Conservation (phyloP, 2,329 filamentous ascomycete genomes). For the Aspergillus spinulosporus region DNA sequence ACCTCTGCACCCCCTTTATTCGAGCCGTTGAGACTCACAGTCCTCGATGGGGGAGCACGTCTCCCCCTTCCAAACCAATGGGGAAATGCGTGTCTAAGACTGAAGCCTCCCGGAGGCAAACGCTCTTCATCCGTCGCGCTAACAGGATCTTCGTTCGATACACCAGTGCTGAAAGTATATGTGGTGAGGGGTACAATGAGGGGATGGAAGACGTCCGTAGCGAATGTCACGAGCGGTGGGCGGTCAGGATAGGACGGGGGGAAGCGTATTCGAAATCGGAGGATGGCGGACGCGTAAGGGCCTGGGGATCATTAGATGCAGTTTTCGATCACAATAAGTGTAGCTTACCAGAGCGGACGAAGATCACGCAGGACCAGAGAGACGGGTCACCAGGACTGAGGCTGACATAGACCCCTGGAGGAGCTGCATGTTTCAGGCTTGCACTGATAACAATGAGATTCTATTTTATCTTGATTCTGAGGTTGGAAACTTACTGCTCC, state of each 20-base stretch:
- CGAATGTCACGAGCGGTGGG: conserved; percentile 83
- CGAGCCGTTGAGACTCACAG: conserved; percentile 45
- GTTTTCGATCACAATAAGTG: neutral
- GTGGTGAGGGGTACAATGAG: conserved; percentile 91
- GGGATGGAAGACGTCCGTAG: conserved; percentile 92
- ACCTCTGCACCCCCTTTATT: neutral
- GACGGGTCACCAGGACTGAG: conserved; percentile 77
- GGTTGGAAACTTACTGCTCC: conserved; percentile 66
- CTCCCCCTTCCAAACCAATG: conserved; percentile 74
- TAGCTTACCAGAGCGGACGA: conserved; percentile 75
- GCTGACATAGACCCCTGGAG: conserved; percentile 82
- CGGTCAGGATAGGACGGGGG: conserved; percentile 74
- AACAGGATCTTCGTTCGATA: conserved; percentile 72
- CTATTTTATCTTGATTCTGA: neutral
- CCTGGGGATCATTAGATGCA: conserved; percentile 53
- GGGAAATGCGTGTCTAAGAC: conserved; percentile 85
- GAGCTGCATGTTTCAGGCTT: conserved; percentile 77
- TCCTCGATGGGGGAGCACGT: conserved; percentile 45
- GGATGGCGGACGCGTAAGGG: conserved; percentile 81
- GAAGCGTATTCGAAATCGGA: conserved; percentile 89
- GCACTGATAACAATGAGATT: conserved; percentile 54
- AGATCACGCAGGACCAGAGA: conserved; percentile 87
- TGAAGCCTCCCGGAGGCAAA: conserved; percentile 85
- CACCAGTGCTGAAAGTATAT: conserved; percentile 83
- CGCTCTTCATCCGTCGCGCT: conserved; percentile 81